Conservation (phyloP, 2,329 filamentous ascomycete genomes). For the Diaporthe sp. region DNA sequence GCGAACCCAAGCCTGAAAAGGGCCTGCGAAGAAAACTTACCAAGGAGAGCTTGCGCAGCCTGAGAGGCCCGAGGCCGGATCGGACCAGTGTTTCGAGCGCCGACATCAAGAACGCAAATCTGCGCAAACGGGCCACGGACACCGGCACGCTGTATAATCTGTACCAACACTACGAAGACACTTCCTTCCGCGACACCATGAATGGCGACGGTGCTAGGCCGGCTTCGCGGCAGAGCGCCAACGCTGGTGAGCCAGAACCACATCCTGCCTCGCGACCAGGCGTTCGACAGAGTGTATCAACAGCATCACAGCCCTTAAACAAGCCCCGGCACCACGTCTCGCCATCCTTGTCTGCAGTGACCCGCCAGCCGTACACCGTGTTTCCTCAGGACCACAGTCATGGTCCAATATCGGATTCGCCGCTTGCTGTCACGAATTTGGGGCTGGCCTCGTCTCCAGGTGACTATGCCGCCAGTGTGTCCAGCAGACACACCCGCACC, state of each 20-base stretch:
- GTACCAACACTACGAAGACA: constrained; percentile 72
- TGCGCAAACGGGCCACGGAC: constrained; percentile 44
- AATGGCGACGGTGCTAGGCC: constrained; percentile 43
- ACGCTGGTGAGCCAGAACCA: constrained; percentile 1
- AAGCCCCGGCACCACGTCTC: constrained; percentile 38
- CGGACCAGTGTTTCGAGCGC: constrained; percentile 13
- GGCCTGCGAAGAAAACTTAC: constrained; percentile 54
- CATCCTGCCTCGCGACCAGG: constrained; percentile 2
- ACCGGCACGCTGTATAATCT: constrained; percentile 62
- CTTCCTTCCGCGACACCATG: constrained; percentile 62
- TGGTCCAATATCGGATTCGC: constrained; percentile 48
- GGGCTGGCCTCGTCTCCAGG: constrained; percentile 50
- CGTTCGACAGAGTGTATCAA: constrained; percentile 30
- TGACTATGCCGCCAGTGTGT: constrained; percentile 66
- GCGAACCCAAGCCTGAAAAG: constrained; percentile 48
- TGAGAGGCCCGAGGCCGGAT: constrained; percentile 8
- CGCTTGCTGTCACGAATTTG: constrained; percentile 47
- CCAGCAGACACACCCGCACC: constrained; percentile 68
- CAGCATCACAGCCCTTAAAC: not conserved
- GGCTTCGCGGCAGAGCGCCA: constrained; percentile 15
- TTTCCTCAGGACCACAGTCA: constrained; percentile 45
- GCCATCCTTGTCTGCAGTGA: constrained; percentile 34
- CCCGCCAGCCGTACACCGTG: constrained; percentile 29
- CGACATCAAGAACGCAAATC: constrained; percentile 28
- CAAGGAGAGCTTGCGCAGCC: constrained; percentile 52